Evolutionary conservation across 495 filamentous ascomycete species (phyloP).

Genomic region (Choiromyces venosus): DNA sequence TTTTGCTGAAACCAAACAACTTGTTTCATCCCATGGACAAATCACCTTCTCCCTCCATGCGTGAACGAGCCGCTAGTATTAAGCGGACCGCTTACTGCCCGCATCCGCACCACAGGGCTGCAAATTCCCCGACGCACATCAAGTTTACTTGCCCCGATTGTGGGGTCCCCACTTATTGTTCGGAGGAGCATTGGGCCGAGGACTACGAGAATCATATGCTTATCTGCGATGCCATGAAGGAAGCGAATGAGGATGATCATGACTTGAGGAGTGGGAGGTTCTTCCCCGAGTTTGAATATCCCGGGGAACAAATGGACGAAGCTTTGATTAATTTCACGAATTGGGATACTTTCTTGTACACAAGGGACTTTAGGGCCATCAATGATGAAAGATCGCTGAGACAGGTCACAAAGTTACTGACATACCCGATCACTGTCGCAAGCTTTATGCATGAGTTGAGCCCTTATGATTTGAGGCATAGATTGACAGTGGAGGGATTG

Average conservation of each 20-base stretch:
- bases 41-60: constrained; percentile 79
- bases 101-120: constrained; percentile 73
- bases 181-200: constrained; percentile 85
- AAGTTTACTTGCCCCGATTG: constrained; percentile 95
- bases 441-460: constrained; percentile 91
- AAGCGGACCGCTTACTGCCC: constrained; percentile 87
- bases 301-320: constrained; percentile 81
- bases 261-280: constrained; percentile 82
- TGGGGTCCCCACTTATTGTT: constrained; percentile 88
- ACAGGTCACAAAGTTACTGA: constrained; percentile 85
- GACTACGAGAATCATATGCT: constrained; percentile 89
- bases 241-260: constrained; percentile 98
- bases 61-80: constrained; percentile 78
- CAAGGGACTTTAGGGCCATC: constrained; percentile 79
- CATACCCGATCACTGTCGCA: constrained; percentile 84
- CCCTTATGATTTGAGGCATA: constrained; percentile 71
- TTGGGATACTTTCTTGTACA: constrained; percentile 95
- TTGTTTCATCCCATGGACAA: constrained; percentile 88
- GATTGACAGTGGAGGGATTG: constrained; percentile 78
- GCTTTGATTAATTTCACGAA: constrained; percentile 93
- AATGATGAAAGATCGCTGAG: constrained; percentile 79
- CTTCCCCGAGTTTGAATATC: constrained; percentile 91
- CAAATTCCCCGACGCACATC: constrained; percentile 69
- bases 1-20: constrained; percentile 67
- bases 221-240: constrained; percentile 80